Conservation (phyloP, 805 yeast species). For the Peterozyma xylosa region DNA sequence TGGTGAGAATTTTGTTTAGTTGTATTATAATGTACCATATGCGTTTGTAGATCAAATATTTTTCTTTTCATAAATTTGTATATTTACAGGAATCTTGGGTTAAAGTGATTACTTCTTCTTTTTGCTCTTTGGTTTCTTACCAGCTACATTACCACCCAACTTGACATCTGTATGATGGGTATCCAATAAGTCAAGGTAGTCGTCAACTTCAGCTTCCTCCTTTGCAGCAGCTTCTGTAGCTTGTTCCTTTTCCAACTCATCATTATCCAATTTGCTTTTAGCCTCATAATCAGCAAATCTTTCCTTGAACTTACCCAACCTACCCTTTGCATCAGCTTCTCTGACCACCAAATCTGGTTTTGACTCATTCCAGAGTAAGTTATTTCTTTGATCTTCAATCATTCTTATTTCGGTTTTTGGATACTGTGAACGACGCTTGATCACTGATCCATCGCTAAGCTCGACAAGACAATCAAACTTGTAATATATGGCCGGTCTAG, state of each 20-base stretch:
- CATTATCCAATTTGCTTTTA: constrained; percentile 14
- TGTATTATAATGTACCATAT: not conserved
- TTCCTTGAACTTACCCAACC: constrained; percentile 65
- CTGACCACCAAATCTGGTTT: constrained; percentile 66
- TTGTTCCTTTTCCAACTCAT: constrained; percentile 7
- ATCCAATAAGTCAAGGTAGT: constrained; percentile 54
- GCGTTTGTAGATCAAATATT: not conserved
- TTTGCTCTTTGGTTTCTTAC: constrained; percentile 17
- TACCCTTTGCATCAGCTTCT: constrained; percentile 82
- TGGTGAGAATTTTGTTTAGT: too few species aligned
- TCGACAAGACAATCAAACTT: constrained; percentile 87
- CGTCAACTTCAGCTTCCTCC: constrained; percentile 24
- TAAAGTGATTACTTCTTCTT: constrained; percentile 5
- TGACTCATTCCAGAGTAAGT: constrained; percentile 82
- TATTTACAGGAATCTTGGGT: not conserved
- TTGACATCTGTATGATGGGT: constrained; percentile 26
- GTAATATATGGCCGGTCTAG: constrained; percentile 89
- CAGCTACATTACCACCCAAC: constrained; percentile 26
- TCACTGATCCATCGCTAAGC: constrained; percentile 89
- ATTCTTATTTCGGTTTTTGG: constrained; percentile 83
- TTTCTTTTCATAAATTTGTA: constrained; percentile 3
- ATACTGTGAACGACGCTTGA: constrained; percentile 73
- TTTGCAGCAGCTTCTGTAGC: constrained; percentile 12
- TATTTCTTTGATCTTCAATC: constrained; percentile 84
- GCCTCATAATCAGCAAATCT: constrained; percentile 46